A percentile compares a stretch with the other conserved stretches of the same genome.
These are phyloP conservation scores for Rhazya stricta DNA, from an alignment of 257 asterid genomes.

Conservation along the genomic window DNA sequence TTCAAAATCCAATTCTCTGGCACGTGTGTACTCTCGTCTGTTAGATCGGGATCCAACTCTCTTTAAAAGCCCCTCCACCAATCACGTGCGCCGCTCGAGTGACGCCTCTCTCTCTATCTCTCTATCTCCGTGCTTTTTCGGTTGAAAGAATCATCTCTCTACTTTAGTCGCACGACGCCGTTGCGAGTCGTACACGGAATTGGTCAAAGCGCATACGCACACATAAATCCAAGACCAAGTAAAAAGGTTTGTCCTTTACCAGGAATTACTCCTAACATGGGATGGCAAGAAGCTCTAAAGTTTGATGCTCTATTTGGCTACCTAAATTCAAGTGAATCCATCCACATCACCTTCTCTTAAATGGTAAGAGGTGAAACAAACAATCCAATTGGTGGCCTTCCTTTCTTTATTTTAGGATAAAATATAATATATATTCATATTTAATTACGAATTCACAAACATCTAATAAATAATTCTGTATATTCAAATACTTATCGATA, in stretches of 20 bases:
- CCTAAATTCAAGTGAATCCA: neutral
- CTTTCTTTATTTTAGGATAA: neutral
- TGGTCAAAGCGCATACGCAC: neutral
- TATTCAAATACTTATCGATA: too few relatives aligned
- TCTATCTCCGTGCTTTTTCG: neutral
- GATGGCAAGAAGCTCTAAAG: neutral
- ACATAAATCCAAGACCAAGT: neutral
- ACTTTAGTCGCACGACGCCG: slow-evolving; percentile 16
- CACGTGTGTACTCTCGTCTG: slow-evolving; percentile 28
- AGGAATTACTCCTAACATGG: neutral
- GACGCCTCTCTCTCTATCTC: neutral
- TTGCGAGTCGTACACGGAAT: slow-evolving; percentile 16
- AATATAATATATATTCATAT: neutral
- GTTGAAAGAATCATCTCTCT: neutral
- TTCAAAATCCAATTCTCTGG: slow-evolving; percentile 15
- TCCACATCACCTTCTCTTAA: neutral
- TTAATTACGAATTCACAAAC: too few relatives aligned
- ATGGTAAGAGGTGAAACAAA: neutral
- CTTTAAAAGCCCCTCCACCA: slow-evolving; percentile 5
- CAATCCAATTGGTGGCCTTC: slow-evolving; percentile 4
- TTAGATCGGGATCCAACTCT: neutral
- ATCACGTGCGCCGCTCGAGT: slow-evolving; percentile 28
- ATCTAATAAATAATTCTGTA: too few relatives aligned
- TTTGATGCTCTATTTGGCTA: slow-evolving; percentile 10
- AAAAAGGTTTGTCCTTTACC: neutral